Evolutionary conservation across 2,329 filamentous ascomycete species (phyloP).

Genomic region (Pezicula rhizophila): DNA sequence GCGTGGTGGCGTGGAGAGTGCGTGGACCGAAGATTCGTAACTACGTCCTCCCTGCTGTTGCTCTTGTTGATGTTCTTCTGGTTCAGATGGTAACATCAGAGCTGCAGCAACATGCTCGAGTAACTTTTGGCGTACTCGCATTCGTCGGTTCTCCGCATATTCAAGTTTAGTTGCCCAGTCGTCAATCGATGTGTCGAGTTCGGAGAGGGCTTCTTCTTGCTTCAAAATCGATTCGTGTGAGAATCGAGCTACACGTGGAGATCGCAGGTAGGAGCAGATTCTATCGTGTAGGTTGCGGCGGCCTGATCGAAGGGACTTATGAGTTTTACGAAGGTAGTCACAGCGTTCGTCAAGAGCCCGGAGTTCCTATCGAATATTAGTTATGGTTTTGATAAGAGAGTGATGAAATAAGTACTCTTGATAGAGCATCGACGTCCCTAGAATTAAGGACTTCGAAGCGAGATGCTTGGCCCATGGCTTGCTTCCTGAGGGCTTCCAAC

Average conservation of each 20-base stretch:
- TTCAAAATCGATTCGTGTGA: slow-evolving; percentile 70
- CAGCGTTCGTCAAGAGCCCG: slow-evolving; percentile 70
- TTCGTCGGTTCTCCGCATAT: slow-evolving; percentile 70
- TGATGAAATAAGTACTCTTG: slow-evolving; percentile 43
- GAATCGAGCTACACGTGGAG: slow-evolving; percentile 64
- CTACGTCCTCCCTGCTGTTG: slow-evolving; percentile 36
- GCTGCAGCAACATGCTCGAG: slow-evolving; percentile 76
- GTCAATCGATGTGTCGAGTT: slow-evolving; percentile 72
- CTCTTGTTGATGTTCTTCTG: slow-evolving; percentile 29
- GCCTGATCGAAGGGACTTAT: slow-evolving; percentile 67
- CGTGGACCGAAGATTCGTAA: neutral
- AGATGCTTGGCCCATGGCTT: slow-evolving; percentile 56
- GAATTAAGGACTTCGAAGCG: slow-evolving; percentile 59
- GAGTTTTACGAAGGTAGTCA: slow-evolving; percentile 71
- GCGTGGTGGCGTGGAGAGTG: slow-evolving; percentile 18
- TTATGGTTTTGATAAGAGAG: neutral
- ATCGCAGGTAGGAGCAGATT: slow-evolving; percentile 72
- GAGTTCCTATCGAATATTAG: slow-evolving; percentile 50
- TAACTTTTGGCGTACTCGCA: slow-evolving; percentile 70
- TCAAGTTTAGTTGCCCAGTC: slow-evolving; percentile 79
- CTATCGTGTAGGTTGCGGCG: slow-evolving; percentile 70
- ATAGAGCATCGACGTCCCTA: slow-evolving; percentile 59
- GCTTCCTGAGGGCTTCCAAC: slow-evolving; percentile 45
- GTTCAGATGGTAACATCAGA: slow-evolving; percentile 36
- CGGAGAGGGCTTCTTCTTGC: slow-evolving; percentile 72